These are phyloP conservation scores for Coccomyxa sp. DNA, from an alignment of 139 green algal species.

Conservation along the genomic window DNA sequence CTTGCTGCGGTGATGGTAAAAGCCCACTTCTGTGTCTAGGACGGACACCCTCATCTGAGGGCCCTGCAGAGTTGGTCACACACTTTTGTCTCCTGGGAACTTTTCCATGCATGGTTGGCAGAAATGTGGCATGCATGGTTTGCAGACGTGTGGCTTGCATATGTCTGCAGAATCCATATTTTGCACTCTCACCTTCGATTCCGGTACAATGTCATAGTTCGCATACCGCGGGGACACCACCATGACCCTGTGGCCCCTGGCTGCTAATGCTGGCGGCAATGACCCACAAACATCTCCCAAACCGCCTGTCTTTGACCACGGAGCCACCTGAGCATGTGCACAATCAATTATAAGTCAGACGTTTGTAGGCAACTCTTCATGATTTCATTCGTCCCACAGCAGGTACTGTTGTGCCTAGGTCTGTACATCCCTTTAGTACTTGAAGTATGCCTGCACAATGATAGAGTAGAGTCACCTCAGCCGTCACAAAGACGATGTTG, in stretches of 20 bases:
- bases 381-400: background rate
- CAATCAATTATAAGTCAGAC: background rate
- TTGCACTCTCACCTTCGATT: conserved; percentile 7
- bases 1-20: conserved; percentile 22
- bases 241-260: conserved; percentile 67
- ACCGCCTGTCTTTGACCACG: conserved; percentile 86
- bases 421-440: background rate
- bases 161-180: background rate
- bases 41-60: conserved; percentile 19
- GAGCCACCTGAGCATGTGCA: conserved; percentile 56
- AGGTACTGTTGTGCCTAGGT: background rate
- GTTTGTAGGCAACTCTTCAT: background rate
- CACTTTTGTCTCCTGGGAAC: no score
- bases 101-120: background rate
- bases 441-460: background rate
- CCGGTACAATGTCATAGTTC: conserved; percentile 18
- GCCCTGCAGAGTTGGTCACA: no score
- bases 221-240: conserved; percentile 56
- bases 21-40: conserved; percentile 25
- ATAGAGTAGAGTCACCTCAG: conserved; percentile 1
- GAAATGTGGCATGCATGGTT: no score
- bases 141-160: background rate
- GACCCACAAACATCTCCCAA: conserved; percentile 71
- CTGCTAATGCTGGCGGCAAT: conserved; percentile 52
- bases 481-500: conserved; percentile 27